A percentile compares a stretch with the other conserved stretches of the same genome.
phyloP scores from a whole-genome alignment of 345 rosid genomes.

The Gossypium raimondii region DNA sequence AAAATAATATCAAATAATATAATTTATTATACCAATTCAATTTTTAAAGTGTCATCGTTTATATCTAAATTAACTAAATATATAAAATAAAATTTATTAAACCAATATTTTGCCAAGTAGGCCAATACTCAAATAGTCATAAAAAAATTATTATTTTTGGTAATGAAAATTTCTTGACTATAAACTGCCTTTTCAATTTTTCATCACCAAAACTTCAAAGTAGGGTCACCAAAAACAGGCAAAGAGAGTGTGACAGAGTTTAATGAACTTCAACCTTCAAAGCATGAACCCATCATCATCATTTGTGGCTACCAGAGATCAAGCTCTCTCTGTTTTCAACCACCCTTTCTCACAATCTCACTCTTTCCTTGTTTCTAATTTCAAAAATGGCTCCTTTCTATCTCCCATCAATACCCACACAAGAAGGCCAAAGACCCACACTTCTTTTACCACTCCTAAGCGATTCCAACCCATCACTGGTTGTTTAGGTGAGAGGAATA shows the following conservation, averaged over 20 bases:
- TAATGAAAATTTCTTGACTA: not conserved
- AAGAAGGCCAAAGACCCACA: constrained; percentile 3
- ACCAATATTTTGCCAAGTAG: too few species aligned
- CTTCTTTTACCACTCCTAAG: not conserved
- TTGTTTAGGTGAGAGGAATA: constrained; percentile 16
- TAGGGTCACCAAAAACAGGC: not conserved
- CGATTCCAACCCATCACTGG: constrained; percentile 5
- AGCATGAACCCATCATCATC: constrained; percentile 12
- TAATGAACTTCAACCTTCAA: not conserved
- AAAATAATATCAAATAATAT: too few species aligned
- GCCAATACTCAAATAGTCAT: too few species aligned
- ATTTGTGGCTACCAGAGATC: constrained; percentile 7
- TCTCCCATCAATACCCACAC: not conserved
- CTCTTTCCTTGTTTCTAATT: not conserved
- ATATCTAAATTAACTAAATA: too few species aligned
- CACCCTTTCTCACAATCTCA: not conserved
- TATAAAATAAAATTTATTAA: too few species aligned
- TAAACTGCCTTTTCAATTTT: not conserved
- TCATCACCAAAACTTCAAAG: not conserved
- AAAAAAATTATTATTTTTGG: too few species aligned
- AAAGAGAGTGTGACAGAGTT: not conserved
- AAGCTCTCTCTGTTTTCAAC: not conserved
- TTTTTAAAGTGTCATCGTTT: too few species aligned
- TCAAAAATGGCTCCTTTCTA: not conserved
- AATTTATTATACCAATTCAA: too few species aligned